A percentile compares a stretch with the other conserved stretches of the same genome.
Conservation (phyloP, 768 basidiomycete species). For the Kockovaella imperatae region DNA sequence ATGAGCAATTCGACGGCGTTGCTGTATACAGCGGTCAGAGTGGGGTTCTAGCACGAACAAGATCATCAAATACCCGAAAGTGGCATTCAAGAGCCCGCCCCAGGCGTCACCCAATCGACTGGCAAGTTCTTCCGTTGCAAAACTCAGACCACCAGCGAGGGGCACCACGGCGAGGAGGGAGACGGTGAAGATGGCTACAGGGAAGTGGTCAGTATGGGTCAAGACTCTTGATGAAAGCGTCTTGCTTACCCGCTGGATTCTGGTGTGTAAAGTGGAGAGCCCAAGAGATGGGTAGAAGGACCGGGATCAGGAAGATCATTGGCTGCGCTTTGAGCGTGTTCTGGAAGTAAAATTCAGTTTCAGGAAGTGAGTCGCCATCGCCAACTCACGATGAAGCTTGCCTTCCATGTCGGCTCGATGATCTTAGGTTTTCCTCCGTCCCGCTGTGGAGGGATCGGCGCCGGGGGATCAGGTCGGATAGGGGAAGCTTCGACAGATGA, state of each 20-base stretch:
- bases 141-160: conserved; percentile 38
- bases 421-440: conserved; percentile 8
- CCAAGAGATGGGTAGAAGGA: conserved; percentile 52
- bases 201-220: too few species aligned
- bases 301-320: conserved; percentile 27
- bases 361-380: neutral
- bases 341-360: conserved; percentile 4
- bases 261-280: conserved; percentile 47
- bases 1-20: conserved; percentile 55
- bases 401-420: conserved; percentile 14
- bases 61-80: conserved; percentile 16
- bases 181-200: conserved; percentile 50
- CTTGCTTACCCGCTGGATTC: too few species aligned
- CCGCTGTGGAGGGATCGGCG: conserved; percentile 4
- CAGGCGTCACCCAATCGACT: conserved; percentile 42
- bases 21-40: conserved; percentile 43
- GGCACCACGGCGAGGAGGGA: conserved; percentile 51
- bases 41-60: conserved; percentile 9
- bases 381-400: conserved; percentile 14
- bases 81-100: conserved; percentile 52
- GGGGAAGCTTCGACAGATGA: too few species aligned
- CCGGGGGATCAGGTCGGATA: conserved; percentile 2
- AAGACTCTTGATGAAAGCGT: too few species aligned
- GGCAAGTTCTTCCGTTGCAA: conserved; percentile 51
- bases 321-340: conserved; percentile 25